These are phyloP conservation scores for Candida taoyuanica DNA, from an alignment of 805 yeast species.

Conservation along the genomic window DNA sequence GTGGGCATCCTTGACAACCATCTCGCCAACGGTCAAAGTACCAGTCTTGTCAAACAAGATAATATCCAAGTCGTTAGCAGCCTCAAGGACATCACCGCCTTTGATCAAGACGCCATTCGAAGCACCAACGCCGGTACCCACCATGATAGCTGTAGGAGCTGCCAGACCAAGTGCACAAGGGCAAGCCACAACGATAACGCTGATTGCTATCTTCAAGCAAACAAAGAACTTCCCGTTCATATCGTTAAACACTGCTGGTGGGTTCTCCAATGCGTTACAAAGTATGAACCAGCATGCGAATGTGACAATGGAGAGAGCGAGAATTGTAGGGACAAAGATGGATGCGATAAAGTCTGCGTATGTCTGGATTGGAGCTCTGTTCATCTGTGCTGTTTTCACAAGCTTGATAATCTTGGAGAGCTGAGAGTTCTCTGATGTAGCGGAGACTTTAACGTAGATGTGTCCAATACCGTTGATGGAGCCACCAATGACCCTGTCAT, in stretches of 20 bases:
- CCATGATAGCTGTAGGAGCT: conserved; percentile 99
- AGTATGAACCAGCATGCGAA: conserved; percentile 57
- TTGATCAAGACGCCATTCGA: conserved; percentile 82
- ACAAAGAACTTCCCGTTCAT: conserved; percentile 57
- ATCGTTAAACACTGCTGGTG: conserved; percentile 46
- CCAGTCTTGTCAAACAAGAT: conserved; percentile 95
- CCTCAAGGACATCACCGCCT: conserved; percentile 87
- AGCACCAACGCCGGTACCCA: conserved; percentile 97
- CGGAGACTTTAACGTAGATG: conserved; percentile 60
- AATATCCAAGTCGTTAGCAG: conserved; percentile 55
- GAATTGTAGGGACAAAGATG: conserved; percentile 73
- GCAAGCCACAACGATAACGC: conserved; percentile 96
- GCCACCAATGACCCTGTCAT: conserved; percentile 79
- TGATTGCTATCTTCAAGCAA: conserved; percentile 75
- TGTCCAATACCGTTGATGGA: conserved; percentile 79
- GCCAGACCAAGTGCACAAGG: conserved; percentile 98
- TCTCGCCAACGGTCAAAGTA: conserved; percentile 81
- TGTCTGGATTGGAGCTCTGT: conserved; percentile 86
- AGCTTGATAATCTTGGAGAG: conserved; percentile 80
- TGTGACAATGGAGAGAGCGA: conserved; percentile 59
- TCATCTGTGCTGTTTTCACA: conserved; percentile 85
- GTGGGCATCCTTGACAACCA: conserved; percentile 36
- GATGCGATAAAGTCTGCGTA: conserved; percentile 84
- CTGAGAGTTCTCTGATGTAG: conserved; percentile 80
- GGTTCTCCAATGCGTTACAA: conserved; percentile 30